These are phyloP conservation scores for Fusarium udum DNA, from an alignment of 2,329 filamentous ascomycete species.

Conservation along the genomic window DNA sequence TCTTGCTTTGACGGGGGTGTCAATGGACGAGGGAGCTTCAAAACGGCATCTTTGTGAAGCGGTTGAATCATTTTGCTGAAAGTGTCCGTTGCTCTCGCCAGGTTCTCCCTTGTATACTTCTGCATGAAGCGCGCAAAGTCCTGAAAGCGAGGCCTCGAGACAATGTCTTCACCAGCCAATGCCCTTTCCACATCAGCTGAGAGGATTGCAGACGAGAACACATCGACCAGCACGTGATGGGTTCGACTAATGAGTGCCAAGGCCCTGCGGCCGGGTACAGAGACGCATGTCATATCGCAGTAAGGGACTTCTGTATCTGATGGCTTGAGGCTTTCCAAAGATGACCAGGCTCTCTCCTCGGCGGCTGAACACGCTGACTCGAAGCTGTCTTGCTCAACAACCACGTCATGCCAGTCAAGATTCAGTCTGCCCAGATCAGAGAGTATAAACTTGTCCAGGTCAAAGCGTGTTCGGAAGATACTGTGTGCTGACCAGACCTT, in stretches of 20 bases:
- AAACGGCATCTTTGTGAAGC: neutral
- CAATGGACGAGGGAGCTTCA: neutral
- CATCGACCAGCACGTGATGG: neutral
- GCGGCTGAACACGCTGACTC: neutral
- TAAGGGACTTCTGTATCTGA: neutral
- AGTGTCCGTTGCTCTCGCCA: neutral
- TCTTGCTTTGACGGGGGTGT: neutral
- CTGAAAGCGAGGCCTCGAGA: neutral
- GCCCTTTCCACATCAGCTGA: neutral
- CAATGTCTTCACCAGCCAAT: neutral
- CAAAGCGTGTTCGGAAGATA: neutral
- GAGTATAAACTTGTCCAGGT: neutral
- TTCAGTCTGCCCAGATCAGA: neutral
- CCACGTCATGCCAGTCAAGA: neutral
- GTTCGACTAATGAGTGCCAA: neutral
- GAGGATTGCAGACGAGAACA: neutral
- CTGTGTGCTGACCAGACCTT: neutral
- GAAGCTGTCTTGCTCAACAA: neutral
- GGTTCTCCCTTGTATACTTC: neutral
- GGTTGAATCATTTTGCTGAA: neutral
- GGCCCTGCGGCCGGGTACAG: neutral
- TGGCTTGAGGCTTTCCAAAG: neutral
- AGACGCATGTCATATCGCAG: neutral
- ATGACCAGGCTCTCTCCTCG: neutral
- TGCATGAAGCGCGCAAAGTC: neutral